Base-by-base conservation (phyloP, 106 monocot genomes). In the Apostasia ramifera region DNA sequence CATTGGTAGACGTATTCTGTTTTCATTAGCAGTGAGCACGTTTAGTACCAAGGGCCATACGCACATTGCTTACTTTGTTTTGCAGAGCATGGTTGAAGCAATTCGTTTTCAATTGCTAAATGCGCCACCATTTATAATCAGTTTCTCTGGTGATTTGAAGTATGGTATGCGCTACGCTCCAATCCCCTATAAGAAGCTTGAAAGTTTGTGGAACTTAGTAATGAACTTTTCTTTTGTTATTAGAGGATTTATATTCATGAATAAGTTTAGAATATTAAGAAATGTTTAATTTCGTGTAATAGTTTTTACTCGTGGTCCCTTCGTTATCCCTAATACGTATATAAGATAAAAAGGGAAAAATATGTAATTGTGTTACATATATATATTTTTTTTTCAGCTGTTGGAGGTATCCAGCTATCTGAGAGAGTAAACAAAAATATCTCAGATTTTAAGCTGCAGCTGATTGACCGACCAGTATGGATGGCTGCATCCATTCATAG, bases 401-500 rank as follows among this genome's bases (percentile, higher is more conserved):
- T 84, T 56, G 88, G 86, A 75, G 68, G 79, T 66, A 60, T 75
- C 62, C 65, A 64, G 54, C 46, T 77, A 11, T 8, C 66, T 49
- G 73, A 79, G 57, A 73, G 70, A 14, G 91, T 80, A 40, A 55
- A 39, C 8, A 74, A 39, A 65, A 74, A 49, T 5, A 66, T 86
- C 74, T 54, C 86, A 67, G 72, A 84, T 82, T 78, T 95, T 63
- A 78, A 73, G 66, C 52, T 76, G 69, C 78, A 84, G 59, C 40
- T 92, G 66, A 47, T 37, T 3, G 71, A 74, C 46, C 79, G 95
- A 56, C 82, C 88, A 55, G 75, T 82, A 70, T 95, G 95, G 95
- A 91, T 92, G 91, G 92, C 89, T 70, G 86, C 95, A 71, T 95
- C 95, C 47, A 79, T 95, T 61, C 95, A 95, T 73, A 70, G 47